Evolutionary conservation across 371 early-diverging fungal species (phyloP).

Genomic region (Phascolomyces articulosus): DNA sequence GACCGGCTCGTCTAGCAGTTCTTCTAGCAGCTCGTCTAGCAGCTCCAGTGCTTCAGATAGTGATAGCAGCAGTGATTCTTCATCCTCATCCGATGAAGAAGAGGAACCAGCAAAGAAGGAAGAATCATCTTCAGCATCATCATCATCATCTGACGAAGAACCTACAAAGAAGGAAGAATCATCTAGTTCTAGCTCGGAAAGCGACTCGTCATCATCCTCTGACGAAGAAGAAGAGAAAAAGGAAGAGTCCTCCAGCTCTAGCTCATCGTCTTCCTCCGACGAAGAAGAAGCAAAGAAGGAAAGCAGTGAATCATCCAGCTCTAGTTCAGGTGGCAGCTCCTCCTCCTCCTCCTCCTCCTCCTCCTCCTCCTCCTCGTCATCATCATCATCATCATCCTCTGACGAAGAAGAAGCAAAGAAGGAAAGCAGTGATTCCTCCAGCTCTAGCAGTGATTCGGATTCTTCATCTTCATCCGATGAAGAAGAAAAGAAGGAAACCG

Average conservation of each 20-base stretch:
- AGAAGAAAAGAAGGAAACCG: constrained; percentile 15
- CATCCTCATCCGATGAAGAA: constrained; percentile 13
- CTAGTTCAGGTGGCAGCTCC: too few relatives aligned
- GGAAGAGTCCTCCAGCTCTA: constrained; percentile 1
- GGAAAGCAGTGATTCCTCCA: constrained; percentile 9
- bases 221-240: constrained; percentile 16
- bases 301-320: constrained; percentile 9
- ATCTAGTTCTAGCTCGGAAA: too few relatives aligned
- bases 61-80: constrained; percentile 11
- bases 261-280: constrained; percentile 11
- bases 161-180: too few relatives aligned
- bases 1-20: background rate
- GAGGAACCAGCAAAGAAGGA: constrained; percentile 14
- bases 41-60: background rate
- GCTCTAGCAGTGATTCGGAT: constrained; percentile 9
- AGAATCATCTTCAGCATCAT: constrained; percentile 14
- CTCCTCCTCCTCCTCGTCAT: constrained; percentile 12
- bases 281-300: constrained; percentile 25
- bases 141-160: constrained; percentile 13
- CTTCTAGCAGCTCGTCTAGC: background rate
- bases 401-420: constrained; percentile 23
- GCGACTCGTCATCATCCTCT: constrained; percentile 9
- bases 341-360: too few relatives aligned
- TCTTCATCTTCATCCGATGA: constrained; percentile 10
- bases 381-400: constrained; percentile 14